A percentile compares a stretch with the other conserved stretches of the same genome.
Evolutionary conservation across 116 monocot species (phyloP).

Genomic region (Posidonia oceanica): DNA sequence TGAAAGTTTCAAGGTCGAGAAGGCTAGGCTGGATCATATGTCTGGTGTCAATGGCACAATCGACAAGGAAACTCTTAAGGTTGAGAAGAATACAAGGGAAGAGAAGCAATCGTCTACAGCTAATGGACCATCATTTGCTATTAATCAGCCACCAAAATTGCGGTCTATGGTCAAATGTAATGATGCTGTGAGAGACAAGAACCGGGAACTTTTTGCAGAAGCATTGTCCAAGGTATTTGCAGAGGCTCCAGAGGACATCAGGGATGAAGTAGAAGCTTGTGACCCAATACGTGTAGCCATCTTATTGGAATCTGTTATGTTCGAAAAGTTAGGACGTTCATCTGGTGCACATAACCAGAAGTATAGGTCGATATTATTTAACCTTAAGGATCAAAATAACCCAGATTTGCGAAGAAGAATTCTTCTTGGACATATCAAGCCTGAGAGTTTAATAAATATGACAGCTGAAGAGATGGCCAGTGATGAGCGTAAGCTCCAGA

Average conservation of each 20-base stretch:
- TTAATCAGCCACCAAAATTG: conserved; percentile 30
- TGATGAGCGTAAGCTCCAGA: conserved; percentile 48
- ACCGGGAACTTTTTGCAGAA: conserved; percentile 53
- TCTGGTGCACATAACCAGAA: conserved; percentile 48
- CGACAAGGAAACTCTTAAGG: conserved; percentile 10
- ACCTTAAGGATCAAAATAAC: conserved; percentile 70
- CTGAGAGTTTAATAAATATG: conserved; percentile 39
- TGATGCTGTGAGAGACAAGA: conserved; percentile 39
- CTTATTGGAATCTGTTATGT: conserved; percentile 47
- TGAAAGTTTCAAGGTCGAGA: conserved; percentile 15
- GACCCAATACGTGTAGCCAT: conserved; percentile 63
- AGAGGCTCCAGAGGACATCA: conserved; percentile 29
- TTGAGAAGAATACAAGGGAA: conserved; percentile 14
- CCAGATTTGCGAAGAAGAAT: conserved; percentile 70
- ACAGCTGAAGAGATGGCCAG: conserved; percentile 84
- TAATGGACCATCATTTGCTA: neutral
- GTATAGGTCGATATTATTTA: conserved; percentile 77
- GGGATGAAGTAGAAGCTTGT: conserved; percentile 42
- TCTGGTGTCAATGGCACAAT: conserved; percentile 4
- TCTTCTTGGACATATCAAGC: conserved; percentile 52
- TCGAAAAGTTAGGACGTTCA: conserved; percentile 45
- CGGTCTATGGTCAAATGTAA: conserved; percentile 45
- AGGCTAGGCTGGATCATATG: neutral
- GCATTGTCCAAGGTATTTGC: conserved; percentile 40
- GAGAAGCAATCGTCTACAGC: conserved; percentile 4